Evolutionary conservation across 768 basidiomycete genomes (phyloP).

Genomic region (Dioszegia hungarica): DNA sequence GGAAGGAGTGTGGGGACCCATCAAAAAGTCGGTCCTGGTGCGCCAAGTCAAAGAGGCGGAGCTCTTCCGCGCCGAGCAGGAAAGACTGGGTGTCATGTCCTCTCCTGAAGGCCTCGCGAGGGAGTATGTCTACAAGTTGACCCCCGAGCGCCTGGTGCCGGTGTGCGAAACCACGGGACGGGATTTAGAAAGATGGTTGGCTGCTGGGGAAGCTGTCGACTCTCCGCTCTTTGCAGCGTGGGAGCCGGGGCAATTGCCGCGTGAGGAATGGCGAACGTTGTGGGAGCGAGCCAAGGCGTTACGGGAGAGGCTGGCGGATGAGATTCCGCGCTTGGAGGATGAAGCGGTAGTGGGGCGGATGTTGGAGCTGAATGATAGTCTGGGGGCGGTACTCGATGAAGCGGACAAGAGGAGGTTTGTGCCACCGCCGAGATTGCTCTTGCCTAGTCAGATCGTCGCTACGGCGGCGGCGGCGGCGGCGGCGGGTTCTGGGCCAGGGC

Average conservation of each 20-base stretch:
- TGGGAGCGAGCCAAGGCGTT: slow-evolving; percentile 52
- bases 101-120: slow-evolving; percentile 42
- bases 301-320: slow-evolving; percentile 55
- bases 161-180: slow-evolving; percentile 30
- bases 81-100: slow-evolving; percentile 30
- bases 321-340: slow-evolving; percentile 49
- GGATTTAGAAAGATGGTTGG: slow-evolving; percentile 32
- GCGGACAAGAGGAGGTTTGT: slow-evolving; percentile 35
- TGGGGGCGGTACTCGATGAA: slow-evolving; percentile 59
- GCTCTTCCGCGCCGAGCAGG: slow-evolving; percentile 37
- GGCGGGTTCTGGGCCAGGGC: neutral
- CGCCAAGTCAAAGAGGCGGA: slow-evolving; percentile 49
- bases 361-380: slow-evolving; percentile 65
- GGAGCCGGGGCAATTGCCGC: slow-evolving; percentile 37
- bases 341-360: slow-evolving; percentile 58
- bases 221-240: slow-evolving; percentile 16
- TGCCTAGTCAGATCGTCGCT: slow-evolving; percentile 36
- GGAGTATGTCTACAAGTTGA: slow-evolving; percentile 46
- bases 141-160: slow-evolving; percentile 36
- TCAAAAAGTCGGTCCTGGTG: slow-evolving; percentile 49
- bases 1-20: slow-evolving; percentile 53
- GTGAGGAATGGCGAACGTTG: slow-evolving; percentile 28
- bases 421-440: slow-evolving; percentile 34
- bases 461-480: too few relatives aligned
- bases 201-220: slow-evolving; percentile 11